Conservation (phyloP, 805 yeast genomes). For the Candida lessepsii region DNA sequence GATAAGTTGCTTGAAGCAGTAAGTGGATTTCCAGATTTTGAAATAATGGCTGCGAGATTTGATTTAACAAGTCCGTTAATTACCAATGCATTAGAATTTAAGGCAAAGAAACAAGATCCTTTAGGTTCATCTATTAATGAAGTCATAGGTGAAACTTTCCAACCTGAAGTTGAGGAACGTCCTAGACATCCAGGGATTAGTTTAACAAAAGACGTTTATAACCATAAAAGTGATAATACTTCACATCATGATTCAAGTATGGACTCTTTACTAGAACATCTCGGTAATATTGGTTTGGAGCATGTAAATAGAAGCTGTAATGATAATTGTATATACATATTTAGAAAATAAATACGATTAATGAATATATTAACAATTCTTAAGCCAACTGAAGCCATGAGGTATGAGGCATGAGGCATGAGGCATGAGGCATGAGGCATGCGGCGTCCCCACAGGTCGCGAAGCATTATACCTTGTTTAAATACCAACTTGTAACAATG, state of each 20-base stretch:
- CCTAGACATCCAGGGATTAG: not conserved
- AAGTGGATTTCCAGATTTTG: slow-evolving; percentile 7
- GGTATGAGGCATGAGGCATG: too few relatives aligned
- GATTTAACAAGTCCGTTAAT: slow-evolving; percentile 6
- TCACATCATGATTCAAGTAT: not conserved
- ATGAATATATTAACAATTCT: too few relatives aligned
- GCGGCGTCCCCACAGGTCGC: too few relatives aligned
- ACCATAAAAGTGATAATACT: not conserved
- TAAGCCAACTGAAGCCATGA: not conserved
- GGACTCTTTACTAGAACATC: slow-evolving; percentile 18
- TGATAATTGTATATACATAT: not conserved
- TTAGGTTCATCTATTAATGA: not conserved
- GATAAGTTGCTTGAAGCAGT: slow-evolving; percentile 17
- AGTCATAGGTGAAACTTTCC: too few relatives aligned
- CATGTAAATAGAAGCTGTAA: not conserved
- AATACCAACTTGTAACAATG: too few relatives aligned
- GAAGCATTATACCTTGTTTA: too few relatives aligned
- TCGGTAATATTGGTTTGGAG: slow-evolving; percentile 17
- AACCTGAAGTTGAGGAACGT: not conserved
- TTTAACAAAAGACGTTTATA: slow-evolving; percentile 1
- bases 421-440: too few relatives aligned
- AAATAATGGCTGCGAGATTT: slow-evolving; percentile 12
- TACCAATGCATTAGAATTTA: slow-evolving; percentile 2
- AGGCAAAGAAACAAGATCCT: not conserved
- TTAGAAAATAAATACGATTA: too few relatives aligned